Evolutionary conservation across 2,329 filamentous ascomycete species (phyloP).

Genomic region (Cadophora gregata): DNA sequence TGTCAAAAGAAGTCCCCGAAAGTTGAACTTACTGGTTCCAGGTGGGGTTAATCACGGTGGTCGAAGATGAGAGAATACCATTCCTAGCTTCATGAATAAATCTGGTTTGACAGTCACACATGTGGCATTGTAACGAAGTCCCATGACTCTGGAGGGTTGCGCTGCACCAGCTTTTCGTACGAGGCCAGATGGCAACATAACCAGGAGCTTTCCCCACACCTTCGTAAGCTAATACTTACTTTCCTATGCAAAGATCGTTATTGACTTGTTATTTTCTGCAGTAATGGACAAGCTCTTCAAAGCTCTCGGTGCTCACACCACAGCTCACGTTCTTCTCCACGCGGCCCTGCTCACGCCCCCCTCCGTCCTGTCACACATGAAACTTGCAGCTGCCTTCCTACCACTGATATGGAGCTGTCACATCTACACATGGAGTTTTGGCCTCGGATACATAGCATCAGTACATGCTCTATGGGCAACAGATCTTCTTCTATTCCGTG

Average conservation of each 20-base stretch:
- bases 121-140: neutral
- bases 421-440: constrained; percentile 21
- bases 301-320: constrained; percentile 13
- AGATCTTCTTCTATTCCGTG: constrained; percentile 26
- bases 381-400: constrained; percentile 21
- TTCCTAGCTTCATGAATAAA: neutral
- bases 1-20: neutral
- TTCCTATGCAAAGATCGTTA: too few relatives aligned
- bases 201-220: neutral
- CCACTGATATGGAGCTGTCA: constrained; percentile 25
- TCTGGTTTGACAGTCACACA: neutral
- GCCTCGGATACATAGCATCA: constrained; percentile 21
- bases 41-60: neutral
- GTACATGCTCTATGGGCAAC: constrained; percentile 23
- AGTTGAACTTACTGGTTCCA: neutral
- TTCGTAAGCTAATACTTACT: too few relatives aligned
- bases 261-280: too few relatives aligned
- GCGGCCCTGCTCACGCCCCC: constrained; percentile 27
- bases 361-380: constrained; percentile 19
- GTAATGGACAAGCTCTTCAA: neutral
- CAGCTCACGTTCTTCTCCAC: constrained; percentile 19
- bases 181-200: constrained; percentile 5
- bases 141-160: neutral
- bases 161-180: neutral
- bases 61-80: neutral